Evolutionary conservation across 2,329 filamentous ascomycete genomes (phyloP), one percentile per base, ranked within the genome.

Genomic region (Simplicillium aogashimaense): DNA sequence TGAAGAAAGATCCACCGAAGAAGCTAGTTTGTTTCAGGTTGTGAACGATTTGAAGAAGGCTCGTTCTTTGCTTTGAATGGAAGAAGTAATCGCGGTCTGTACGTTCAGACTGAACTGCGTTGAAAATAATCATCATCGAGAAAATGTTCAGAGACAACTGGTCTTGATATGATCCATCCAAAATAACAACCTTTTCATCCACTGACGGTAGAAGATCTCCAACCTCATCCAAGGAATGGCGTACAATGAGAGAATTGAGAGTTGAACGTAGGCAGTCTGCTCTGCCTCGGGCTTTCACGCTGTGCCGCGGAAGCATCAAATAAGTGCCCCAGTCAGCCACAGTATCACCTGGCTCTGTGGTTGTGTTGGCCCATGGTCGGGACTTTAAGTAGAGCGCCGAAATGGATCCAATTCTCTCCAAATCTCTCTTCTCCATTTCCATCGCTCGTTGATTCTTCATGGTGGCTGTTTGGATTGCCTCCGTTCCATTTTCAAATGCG

Each of bases 71-170:
- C 11, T 73, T 78, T 1, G 76, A 74, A 50, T 95, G 84, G 50
- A 95, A 95, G 47, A 97, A 82, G 54, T 95, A 95, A 55, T 95
- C 89, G 41, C 76, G 69, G 50, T 90, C 90, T 0, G 74, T 78
- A 10, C 89, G 71, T 53, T 95, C 86, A 5, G 88, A 95, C 17
- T 89, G 89, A 1, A 97, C 79, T 0, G 87, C 80, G 54, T 97
- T 97, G 48, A 86, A 81, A 2, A 85, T 81, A 36, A 95, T 76
- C 54, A 86, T 79, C 61, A 92, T 83, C 1, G 86, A 76, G 53
- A 95, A 95, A 1, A 94, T 62, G 48, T 95, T 95, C 18, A 89
- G 70, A 0, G 82, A 86, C 9, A 95, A 59, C 52, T 81, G 86
- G 58, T 95, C 89, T 53, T 90, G 87, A 51, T 81, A 86, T 1